Evolutionary conservation across 2,329 filamentous ascomycete species (phyloP).

Genomic region (Balansia obtecta): DNA sequence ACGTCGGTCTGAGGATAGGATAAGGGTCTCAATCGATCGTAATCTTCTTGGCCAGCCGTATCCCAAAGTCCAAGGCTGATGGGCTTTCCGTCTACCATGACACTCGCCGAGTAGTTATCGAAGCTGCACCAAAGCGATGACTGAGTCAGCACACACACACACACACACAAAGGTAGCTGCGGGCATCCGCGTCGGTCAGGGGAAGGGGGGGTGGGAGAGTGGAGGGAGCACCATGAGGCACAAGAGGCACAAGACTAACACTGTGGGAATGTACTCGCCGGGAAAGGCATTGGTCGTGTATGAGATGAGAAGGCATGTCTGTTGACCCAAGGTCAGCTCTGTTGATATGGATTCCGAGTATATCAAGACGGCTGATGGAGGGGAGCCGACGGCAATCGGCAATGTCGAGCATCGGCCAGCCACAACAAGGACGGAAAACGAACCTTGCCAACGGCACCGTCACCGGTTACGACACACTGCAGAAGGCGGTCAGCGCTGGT

Average conservation of each 20-base stretch:
- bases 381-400: not conserved
- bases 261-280: constrained; percentile 98
- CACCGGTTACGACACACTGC: constrained; percentile 95
- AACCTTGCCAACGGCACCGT: constrained; percentile 92
- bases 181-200: constrained; percentile 1
- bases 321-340: not conserved
- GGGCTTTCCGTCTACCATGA: constrained; percentile 97
- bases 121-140: constrained; percentile 45
- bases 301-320: constrained; percentile 98
- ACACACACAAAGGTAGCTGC: not conserved
- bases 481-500: constrained; percentile 16
- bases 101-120: constrained; percentile 97
- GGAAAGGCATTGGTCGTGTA: constrained; percentile 99
- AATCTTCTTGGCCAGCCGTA: constrained; percentile 97
- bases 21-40: constrained; percentile 84
- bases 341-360: not conserved
- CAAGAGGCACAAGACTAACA: constrained; percentile 45
- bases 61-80: constrained; percentile 97
- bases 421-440: not conserved
- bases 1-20: constrained; percentile 98
- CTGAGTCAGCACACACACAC: constrained; percentile 3
- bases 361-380: not conserved
- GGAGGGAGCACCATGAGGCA: too few relatives aligned
- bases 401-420: not conserved
- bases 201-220: too few relatives aligned